Evolutionary conservation across 2,329 filamentous ascomycete species (phyloP).

Genomic region (Epichloe elymi): DNA sequence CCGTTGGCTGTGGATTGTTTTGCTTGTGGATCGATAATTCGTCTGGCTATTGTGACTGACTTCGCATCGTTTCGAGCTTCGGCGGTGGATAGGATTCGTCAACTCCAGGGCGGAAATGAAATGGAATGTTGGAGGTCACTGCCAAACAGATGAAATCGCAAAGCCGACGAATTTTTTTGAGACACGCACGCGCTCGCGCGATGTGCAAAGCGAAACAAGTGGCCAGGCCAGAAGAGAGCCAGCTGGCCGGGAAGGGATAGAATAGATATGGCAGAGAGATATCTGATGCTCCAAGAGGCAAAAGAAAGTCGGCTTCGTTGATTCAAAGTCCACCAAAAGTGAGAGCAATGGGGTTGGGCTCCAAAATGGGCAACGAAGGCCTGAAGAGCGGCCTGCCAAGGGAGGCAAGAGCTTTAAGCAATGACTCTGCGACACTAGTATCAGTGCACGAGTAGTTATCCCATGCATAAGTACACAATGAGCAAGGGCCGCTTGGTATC

Average conservation of each 20-base stretch:
- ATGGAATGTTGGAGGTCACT: not conserved
- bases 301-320: not conserved
- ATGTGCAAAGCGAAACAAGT: not conserved
- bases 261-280: not conserved
- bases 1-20: not conserved
- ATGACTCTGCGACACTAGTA: not conserved
- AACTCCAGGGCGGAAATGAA: not conserved
- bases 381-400: not conserved
- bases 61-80: conserved; percentile 4
- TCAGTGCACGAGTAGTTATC: not conserved
- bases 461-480: not conserved
- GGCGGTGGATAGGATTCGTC: not conserved
- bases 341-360: not conserved
- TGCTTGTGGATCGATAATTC: not conserved
- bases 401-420: not conserved
- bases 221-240: not conserved
- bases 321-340: not conserved
- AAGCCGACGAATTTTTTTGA: not conserved
- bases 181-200: not conserved
- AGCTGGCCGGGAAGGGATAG: not conserved
- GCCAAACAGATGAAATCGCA: not conserved
- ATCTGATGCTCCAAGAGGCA: not conserved
- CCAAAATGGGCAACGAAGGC: not conserved
- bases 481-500: not conserved
- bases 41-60: not conserved